Conservation (phyloP, 352 stramenopile genomes). For the Pythium sukuiense region DNA sequence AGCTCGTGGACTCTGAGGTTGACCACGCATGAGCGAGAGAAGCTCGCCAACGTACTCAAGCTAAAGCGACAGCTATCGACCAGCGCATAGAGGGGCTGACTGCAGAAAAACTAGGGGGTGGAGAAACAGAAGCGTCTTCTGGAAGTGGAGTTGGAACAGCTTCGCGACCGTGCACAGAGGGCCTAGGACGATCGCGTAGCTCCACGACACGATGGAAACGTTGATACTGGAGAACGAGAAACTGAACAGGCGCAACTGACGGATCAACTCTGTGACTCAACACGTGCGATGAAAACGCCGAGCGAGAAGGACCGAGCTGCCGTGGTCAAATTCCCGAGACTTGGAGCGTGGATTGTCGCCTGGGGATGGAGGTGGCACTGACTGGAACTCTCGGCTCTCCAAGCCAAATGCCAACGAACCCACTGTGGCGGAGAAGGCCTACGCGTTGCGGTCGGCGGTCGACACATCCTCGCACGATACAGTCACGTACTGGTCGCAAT, state of each 20-base stretch:
- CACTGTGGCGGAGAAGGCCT: neutral
- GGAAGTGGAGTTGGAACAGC: neutral
- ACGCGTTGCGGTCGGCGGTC: neutral
- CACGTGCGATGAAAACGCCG: neutral
- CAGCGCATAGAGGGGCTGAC: neutral
- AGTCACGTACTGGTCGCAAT: conserved; percentile 5
- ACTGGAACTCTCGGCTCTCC: neutral
- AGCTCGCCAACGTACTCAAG: neutral
- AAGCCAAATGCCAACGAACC: neutral
- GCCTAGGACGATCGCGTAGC: neutral
- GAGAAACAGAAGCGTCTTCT: neutral
- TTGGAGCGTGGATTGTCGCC: neutral
- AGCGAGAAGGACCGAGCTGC: neutral
- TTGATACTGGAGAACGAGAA: neutral
- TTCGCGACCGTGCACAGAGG: neutral
- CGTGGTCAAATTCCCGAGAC: neutral
- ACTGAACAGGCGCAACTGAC: neutral
- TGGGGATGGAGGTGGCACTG: neutral
- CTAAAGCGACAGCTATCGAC: neutral
- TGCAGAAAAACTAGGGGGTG: neutral
- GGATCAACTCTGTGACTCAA: neutral
- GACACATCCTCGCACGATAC: neutral
- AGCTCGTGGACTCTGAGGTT: neutral
- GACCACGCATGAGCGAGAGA: neutral
- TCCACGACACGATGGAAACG: neutral